A percentile compares a stretch with the other conserved stretches of the same genome.
phyloP scores from a whole-genome alignment of 768 basidiomycete species.

The Galerina marginata region DNA sequence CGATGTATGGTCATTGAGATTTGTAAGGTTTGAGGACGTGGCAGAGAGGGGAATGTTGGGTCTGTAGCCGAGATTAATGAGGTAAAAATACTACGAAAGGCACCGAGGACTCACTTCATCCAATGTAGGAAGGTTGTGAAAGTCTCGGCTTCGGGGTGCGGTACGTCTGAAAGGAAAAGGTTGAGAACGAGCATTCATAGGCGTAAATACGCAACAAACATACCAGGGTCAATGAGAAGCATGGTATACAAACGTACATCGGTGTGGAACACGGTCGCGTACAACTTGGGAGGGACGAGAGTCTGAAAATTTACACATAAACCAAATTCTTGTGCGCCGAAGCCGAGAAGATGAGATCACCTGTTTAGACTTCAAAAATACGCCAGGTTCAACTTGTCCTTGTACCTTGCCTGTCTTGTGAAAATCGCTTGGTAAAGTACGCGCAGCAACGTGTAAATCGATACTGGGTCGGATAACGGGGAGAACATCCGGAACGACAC shows the following conservation, averaged over 20 bases:
- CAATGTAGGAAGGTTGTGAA: slow-evolving; percentile 85
- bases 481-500: slow-evolving; percentile 87
- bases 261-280: slow-evolving; percentile 80
- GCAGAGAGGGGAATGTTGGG: slow-evolving; percentile 84
- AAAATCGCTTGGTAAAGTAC: slow-evolving; percentile 35
- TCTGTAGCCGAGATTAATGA: slow-evolving; percentile 41
- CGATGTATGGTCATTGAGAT: slow-evolving; percentile 61
- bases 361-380: slow-evolving; percentile 70
- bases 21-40: slow-evolving; percentile 45
- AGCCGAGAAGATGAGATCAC: slow-evolving; percentile 40
- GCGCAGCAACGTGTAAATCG: slow-evolving; percentile 70
- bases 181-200: neutral
- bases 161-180: slow-evolving; percentile 64
- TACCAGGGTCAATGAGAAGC: slow-evolving; percentile 87
- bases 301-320: slow-evolving; percentile 51
- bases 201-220: slow-evolving; percentile 11
- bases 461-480: slow-evolving; percentile 72
- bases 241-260: slow-evolving; percentile 87
- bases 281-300: slow-evolving; percentile 62
- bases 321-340: neutral
- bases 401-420: slow-evolving; percentile 39
- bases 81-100: slow-evolving; percentile 9
- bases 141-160: slow-evolving; percentile 66
- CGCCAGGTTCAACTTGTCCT: slow-evolving; percentile 69
- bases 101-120: slow-evolving; percentile 64